Evolutionary conservation across 2,329 filamentous ascomycete species (phyloP).

Genomic region (Keithomyces neogunnii): DNA sequence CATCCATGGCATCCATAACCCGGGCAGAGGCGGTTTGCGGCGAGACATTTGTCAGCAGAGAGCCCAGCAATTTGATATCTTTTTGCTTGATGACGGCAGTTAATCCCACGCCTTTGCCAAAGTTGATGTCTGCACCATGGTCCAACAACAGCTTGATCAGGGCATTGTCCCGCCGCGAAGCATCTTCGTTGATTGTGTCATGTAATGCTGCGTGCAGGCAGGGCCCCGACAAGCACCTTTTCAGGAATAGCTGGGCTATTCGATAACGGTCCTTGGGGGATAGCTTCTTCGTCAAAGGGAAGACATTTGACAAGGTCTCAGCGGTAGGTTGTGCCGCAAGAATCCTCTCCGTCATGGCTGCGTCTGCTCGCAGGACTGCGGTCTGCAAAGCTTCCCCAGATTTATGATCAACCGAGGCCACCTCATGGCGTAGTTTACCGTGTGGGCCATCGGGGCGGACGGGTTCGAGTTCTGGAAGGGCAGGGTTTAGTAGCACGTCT

Average conservation of each 20-base stretch:
- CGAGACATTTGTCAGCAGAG: conserved; percentile 36
- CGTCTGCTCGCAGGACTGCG: conserved; percentile 37
- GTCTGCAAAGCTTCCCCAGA: conserved; percentile 41
- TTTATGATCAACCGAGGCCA: conserved; percentile 44
- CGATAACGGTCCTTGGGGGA: conserved; percentile 33
- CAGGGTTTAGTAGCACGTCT: conserved; percentile 40
- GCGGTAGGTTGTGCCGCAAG: conserved; percentile 37
- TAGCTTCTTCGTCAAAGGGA: conserved; percentile 38
- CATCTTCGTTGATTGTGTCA: conserved; percentile 40
- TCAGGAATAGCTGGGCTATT: conserved; percentile 42
- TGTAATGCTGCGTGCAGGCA: conserved; percentile 42
- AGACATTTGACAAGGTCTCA: conserved; percentile 39
- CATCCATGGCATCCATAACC: conserved; percentile 38
- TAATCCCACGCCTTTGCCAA: conserved; percentile 41
- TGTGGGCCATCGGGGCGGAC: conserved; percentile 14
- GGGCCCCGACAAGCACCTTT: conserved; percentile 36
- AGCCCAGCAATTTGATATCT: conserved; percentile 36
- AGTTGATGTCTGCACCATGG: conserved; percentile 46
- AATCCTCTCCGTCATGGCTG: conserved; percentile 35
- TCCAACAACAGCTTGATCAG: conserved; percentile 44
- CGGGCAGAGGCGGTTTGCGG: conserved; percentile 39
- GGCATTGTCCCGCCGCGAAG: conserved; percentile 37
- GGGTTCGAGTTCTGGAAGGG: conserved; percentile 26
- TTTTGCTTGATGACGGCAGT: conserved; percentile 38
- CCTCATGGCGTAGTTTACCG: conserved; percentile 26